Conservation (phyloP, 169 alveolate species). For the Perkinsus marinus region DNA sequence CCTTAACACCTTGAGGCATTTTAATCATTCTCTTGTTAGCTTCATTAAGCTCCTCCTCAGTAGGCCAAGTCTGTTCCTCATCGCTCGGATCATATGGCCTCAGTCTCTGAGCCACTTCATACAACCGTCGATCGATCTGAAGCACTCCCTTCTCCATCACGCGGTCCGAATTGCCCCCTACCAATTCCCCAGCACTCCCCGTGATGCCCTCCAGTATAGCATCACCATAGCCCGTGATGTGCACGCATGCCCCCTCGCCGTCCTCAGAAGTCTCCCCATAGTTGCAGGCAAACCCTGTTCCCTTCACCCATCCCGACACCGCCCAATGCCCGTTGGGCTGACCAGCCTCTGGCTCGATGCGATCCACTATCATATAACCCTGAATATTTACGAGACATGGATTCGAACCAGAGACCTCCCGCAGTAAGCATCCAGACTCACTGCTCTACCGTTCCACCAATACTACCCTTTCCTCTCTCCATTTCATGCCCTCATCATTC, state of each 20-base stretch:
- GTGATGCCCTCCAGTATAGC: neutral
- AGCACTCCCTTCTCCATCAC: neutral
- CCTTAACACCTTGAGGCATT: neutral
- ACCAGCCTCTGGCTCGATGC: neutral
- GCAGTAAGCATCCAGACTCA: neutral
- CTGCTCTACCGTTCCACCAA: neutral
- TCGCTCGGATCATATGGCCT: slow-evolving; percentile 28
- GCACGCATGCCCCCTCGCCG: neutral
- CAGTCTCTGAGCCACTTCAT: slow-evolving; percentile 9
- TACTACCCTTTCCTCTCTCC: neutral
- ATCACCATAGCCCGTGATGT: neutral
- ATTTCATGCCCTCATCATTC: neutral
- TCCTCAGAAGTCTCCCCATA: neutral
- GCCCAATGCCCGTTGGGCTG: neutral
- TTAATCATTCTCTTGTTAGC: neutral
- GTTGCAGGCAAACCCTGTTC: neutral
- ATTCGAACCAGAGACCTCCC: neutral
- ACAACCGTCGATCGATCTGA: neutral
- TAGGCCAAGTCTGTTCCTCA: slow-evolving; percentile 41
- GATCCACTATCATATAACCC: neutral
- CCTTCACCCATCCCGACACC: neutral
- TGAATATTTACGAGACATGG: neutral
- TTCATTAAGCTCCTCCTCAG: slow-evolving; percentile 15
- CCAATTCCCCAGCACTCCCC: neutral
- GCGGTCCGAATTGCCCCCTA: neutral